Evolutionary conservation across 148 eudicot species (phyloP), one percentile per base, ranked within the genome.

Genomic region (Euryodendron excelsum): DNA sequence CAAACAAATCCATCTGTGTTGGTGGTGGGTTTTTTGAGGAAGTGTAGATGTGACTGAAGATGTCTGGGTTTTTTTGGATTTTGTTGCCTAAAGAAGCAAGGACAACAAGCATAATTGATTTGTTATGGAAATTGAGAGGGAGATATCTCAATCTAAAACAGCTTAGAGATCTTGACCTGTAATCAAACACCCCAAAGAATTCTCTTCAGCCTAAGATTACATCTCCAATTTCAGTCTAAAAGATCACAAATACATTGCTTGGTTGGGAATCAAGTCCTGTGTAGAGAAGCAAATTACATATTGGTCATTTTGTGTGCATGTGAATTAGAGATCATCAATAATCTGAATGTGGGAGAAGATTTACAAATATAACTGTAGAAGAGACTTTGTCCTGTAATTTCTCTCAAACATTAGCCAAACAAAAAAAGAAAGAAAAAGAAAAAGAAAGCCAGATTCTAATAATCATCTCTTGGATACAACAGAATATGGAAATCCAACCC

Each of bases 1-100:
- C 71, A 20, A 37, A n/a, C 48, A 36, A 39, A 37, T 37, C 3
- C 4, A 68, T 18, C 14, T 13, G n/a, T 6, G 23, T 9, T 12
- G 72, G 10, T 41, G n/a, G 73, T 69, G 73, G 73, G 56, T 45
- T 56, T 44, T 44, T 5, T 23, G 52, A 3, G 73, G 1, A 27
- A 14, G 55, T 25, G 12, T 23, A 47, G 55, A 44, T 69, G 73
- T 47, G 73, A 47, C 73, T 21, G 25, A 45, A 69, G 14, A n/a
- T n/a, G n/a, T n/a, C n/a, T n/a, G 73, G 21, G 20, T 6, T 20
- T 47, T 1, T 12, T 68, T 10, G 10, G 36, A 47, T 69, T 69
- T 4, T 69, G 73, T 47, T 69, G 44, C 56, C 73, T 28, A 69
- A 69, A 45, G 36, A 69, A 47, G 73, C 55, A 69, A 69, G 25